Conservation (phyloP, 768 basidiomycete genomes). For the Boletus edulis region DNA sequence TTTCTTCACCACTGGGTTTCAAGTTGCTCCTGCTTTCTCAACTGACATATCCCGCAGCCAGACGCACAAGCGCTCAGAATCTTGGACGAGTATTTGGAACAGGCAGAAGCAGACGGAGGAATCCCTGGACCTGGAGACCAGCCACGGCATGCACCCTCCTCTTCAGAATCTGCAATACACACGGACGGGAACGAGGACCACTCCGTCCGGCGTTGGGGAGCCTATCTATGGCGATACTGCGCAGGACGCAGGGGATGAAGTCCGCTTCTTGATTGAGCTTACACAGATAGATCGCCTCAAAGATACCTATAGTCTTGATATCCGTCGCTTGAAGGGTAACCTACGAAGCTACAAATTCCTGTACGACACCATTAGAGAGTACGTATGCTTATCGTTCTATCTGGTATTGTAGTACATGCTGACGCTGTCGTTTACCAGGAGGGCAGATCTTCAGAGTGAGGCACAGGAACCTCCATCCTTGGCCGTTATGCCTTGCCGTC, state of each 20-base stretch:
- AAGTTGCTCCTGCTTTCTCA: no score
- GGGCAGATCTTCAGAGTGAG: conserved; percentile 37
- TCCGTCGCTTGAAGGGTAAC: conserved; percentile 89
- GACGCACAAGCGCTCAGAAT: no score
- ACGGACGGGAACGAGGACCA: not conserved
- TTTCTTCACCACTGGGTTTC: no score
- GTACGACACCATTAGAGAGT: conserved; percentile 87
- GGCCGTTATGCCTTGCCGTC: not conserved
- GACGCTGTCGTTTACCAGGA: conserved; percentile 19
- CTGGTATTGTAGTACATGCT: conserved; percentile 8
- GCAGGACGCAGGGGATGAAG: conserved; percentile 91
- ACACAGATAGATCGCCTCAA: conserved; percentile 87
- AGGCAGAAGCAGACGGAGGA: no score
- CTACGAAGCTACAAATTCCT: conserved; percentile 90
- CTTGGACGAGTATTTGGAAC: no score
- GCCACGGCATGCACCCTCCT: no score
- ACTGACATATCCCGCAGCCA: no score
- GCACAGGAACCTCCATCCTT: conserved; percentile 24
- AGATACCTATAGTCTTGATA: conserved; percentile 89
- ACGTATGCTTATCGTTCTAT: conserved; percentile 35
- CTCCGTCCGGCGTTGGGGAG: conserved; percentile 38
- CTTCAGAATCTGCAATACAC: no score
- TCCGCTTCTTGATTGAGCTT: conserved; percentile 93
- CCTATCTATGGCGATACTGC: conserved; percentile 75
- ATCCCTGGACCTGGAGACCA: no score